Conservation (phyloP, 768 basidiomycete species). For the Coprinopsis strossmayeri region DNA sequence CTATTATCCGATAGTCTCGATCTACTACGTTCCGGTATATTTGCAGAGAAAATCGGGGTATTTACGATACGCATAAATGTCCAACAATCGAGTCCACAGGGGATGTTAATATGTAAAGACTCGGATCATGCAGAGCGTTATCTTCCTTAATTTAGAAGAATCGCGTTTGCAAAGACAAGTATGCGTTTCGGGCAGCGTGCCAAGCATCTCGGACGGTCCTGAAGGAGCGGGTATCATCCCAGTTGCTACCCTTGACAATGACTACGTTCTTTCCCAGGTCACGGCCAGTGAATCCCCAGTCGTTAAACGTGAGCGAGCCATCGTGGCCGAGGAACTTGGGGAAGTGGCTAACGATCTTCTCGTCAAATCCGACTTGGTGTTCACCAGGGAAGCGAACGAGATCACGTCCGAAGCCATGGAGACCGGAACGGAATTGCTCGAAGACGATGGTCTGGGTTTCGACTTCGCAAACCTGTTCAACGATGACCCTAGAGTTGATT, state of each 20-base stretch:
- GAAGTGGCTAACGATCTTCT: constrained; percentile 28
- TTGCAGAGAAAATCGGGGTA: no score
- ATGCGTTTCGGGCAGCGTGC: constrained; percentile 23
- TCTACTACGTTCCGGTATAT: no score
- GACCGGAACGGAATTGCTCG: constrained; percentile 34
- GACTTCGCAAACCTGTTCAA: constrained; percentile 43
- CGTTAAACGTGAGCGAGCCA: constrained; percentile 25
- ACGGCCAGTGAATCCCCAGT: constrained; percentile 17
- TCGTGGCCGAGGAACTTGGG: constrained; percentile 26
- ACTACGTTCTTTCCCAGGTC: constrained; percentile 33
- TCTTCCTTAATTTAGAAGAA: no score
- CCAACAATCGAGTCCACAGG: no score
- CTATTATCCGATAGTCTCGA: no score
- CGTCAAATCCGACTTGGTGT: constrained; percentile 33
- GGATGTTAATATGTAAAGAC: no score
- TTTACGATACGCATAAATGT: no score
- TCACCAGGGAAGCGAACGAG: constrained; percentile 29
- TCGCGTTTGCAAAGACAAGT: no score
- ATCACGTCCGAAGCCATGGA: constrained; percentile 35
- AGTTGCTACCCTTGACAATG: constrained; percentile 33
- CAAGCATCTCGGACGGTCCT: constrained; percentile 28
- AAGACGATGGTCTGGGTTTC: constrained; percentile 41
- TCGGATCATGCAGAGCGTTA: no score
- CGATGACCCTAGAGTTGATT: constrained; percentile 28
- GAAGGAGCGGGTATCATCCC: constrained; percentile 23